Evolutionary conservation across 106 monocot species (phyloP).

Genomic region (Narthecium ossifragum): DNA sequence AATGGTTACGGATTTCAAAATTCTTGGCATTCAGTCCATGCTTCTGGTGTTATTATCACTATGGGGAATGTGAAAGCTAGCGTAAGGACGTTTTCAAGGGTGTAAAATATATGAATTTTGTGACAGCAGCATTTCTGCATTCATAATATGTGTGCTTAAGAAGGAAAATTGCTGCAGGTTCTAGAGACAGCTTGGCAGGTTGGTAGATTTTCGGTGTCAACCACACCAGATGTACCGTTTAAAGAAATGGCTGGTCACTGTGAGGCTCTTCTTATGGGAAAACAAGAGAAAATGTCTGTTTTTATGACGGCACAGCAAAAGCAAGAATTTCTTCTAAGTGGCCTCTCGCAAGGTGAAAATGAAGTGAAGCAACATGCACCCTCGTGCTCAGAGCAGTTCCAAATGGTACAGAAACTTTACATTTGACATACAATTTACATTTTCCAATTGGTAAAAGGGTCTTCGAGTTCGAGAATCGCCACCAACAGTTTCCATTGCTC

Average conservation of each 20-base stretch:
- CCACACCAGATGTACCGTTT: constrained; percentile 61
- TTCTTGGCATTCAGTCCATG: too few relatives aligned
- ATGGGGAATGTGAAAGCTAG: too few relatives aligned
- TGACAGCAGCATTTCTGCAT: too few relatives aligned
- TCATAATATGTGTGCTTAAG: not conserved
- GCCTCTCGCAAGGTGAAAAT: not conserved
- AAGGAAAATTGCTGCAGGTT: constrained; percentile 26
- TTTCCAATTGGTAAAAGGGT: too few relatives aligned
- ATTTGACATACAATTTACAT: too few relatives aligned
- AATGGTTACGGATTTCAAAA: too few relatives aligned
- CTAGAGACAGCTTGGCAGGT: constrained; percentile 49
- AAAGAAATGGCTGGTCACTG: constrained; percentile 85
- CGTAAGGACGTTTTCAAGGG: too few relatives aligned
- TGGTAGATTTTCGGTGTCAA: constrained; percentile 62
- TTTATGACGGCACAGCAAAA: constrained; percentile 43
- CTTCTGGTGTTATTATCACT: too few relatives aligned
- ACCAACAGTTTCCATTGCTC: too few relatives aligned
- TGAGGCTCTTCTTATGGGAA: constrained; percentile 67
- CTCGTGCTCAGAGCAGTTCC: constrained; percentile 3
- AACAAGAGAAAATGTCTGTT: constrained; percentile 70
- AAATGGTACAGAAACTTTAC: too few relatives aligned
- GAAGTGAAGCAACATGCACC: constrained; percentile 1
- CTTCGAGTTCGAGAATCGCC: too few relatives aligned
- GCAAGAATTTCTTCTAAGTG: constrained; percentile 19
- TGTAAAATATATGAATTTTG: too few relatives aligned